phyloP scores from a whole-genome alignment of 768 basidiomycete genomes.

The Clitopilus hobsonii region DNA sequence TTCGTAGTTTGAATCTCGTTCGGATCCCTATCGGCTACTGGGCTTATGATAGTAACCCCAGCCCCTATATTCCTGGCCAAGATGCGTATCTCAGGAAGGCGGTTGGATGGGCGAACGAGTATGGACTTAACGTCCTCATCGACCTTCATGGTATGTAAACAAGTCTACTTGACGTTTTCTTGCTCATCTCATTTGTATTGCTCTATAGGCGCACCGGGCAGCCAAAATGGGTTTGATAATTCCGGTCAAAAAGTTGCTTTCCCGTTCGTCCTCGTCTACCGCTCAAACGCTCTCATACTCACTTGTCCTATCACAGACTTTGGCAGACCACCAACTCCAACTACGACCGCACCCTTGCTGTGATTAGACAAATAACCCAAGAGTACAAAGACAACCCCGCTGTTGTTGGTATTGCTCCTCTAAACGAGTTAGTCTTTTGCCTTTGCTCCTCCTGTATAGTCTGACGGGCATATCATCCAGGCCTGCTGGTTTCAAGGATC shows the following conservation, averaged over 20 bases:
- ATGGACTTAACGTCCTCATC: slow-evolving; percentile 64
- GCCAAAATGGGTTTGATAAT: slow-evolving; percentile 70
- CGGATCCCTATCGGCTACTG: slow-evolving; percentile 88
- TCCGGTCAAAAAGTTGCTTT: slow-evolving; percentile 57
- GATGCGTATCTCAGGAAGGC: slow-evolving; percentile 64
- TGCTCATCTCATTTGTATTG: no score
- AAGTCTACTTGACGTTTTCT: no score
- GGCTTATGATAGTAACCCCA: slow-evolving; percentile 80
- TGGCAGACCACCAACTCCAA: slow-evolving; percentile 54
- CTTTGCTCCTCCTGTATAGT: slow-evolving; percentile 37
- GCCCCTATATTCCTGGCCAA: slow-evolving; percentile 63
- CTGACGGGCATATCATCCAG: slow-evolving; percentile 24
- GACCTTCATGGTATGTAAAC: slow-evolving; percentile 57
- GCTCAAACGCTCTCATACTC: slow-evolving; percentile 20
- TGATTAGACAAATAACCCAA: slow-evolving; percentile 49
- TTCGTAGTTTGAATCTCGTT: slow-evolving; percentile 68
- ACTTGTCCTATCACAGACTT: slow-evolving; percentile 50
- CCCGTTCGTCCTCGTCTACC: slow-evolving; percentile 33
- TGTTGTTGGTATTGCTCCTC: slow-evolving; percentile 59
- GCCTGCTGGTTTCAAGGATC: slow-evolving; percentile 24
- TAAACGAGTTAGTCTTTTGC: slow-evolving; percentile 62
- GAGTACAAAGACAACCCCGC: slow-evolving; percentile 48
- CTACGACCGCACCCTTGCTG: slow-evolving; percentile 50
- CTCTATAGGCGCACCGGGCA: slow-evolving; percentile 53
- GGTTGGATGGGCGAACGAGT: slow-evolving; percentile 57